Base-by-base conservation (phyloP, 495 filamentous ascomycete species). In the Rostrohypoxylon terebratum region DNA sequence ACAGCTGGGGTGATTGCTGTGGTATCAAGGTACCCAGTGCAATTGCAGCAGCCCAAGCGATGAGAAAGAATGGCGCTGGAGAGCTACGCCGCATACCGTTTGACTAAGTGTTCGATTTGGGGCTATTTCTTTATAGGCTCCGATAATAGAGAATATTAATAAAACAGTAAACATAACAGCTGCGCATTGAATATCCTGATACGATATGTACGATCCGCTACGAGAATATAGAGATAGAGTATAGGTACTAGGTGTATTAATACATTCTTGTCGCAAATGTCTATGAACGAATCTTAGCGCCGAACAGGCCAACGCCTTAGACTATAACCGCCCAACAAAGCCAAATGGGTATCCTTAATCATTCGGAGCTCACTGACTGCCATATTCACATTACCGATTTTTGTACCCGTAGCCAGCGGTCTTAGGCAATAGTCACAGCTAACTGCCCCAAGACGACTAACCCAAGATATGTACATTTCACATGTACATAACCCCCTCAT, bases 11-110 rank as follows among this genome's bases (percentile, higher is more conserved):
- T 1, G 96, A 99, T 77, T 99, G 96, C 80, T 99, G 96, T 75
- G 96, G 96, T 38, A 99, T 99, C 81, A 96, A 97, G 81, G 94
- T 99, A 14, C 96, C 96, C 11, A 96, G 94, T 76, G 93, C 92
- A 48, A 86, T 98, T 70, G 96, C 93, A 28, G 96, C 96, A 13
- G 90, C 90, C 9, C 89, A 92, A 74, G 94, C 97, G 80, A 90
- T 90, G 87, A 90, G 87, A 81, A 98, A 97, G 84, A 85, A 86
- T 48, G 84, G 82, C 14, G 80, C 73, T 36, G 89, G 82, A 10
- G 87, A 87, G 60, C 78, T 97, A 76, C 89, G 95, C 67, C 89
- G 94, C 66, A 92, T 99, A 79, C 95, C 95, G 0, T 99, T 99
- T 81, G 95, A 98, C 82, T 98, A 77, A 47, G 10, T 33, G 9